These are phyloP conservation scores for Scheffersomyces insectosa DNA, from an alignment of 1,139 yeast genomes.

Conservation along the genomic window DNA sequence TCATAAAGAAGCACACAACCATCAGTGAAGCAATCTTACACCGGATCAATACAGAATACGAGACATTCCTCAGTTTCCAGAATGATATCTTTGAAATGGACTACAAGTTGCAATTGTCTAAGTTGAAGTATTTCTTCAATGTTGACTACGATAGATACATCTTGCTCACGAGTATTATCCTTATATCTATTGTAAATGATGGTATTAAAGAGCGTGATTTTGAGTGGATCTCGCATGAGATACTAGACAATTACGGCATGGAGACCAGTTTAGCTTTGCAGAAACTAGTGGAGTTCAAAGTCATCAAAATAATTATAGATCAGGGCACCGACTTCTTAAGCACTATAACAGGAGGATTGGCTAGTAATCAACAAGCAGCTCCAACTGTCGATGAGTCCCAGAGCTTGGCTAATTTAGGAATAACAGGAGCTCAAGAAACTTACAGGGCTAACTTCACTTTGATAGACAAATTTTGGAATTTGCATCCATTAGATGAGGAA, in stretches of 20 bases:
- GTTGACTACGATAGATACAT: constrained; percentile 31
- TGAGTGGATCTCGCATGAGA: constrained; percentile 46
- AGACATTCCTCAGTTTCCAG: constrained; percentile 64
- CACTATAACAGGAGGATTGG: constrained; percentile 20
- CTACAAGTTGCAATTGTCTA: constrained; percentile 50
- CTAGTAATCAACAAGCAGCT: constrained; percentile 6
- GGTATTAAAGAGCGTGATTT: constrained; percentile 67
- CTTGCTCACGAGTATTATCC: constrained; percentile 49
- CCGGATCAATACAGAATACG: constrained; percentile 52
- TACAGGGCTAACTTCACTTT: constrained; percentile 38
- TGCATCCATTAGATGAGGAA: constrained; percentile 38
- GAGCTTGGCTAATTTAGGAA: constrained; percentile 20
- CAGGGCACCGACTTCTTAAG: constrained; percentile 31
- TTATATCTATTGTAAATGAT: constrained; percentile 59
- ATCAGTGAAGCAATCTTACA: constrained; percentile 70
- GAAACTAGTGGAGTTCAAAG: constrained; percentile 23
- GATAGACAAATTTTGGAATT: constrained; percentile 46
- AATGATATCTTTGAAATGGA: constrained; percentile 69
- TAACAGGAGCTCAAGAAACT: constrained; percentile 34
- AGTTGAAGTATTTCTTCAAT: constrained; percentile 51
- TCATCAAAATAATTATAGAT: constrained; percentile 26
- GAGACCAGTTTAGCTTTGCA: constrained; percentile 37
- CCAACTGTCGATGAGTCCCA: constrained; percentile 1
- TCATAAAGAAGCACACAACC: constrained; percentile 72
- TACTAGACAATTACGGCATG: constrained; percentile 63